Evolutionary conservation across 73 alveolate species (phyloP), one percentile per base, ranked within the genome.

Genomic region (Urostyla sp.): DNA sequence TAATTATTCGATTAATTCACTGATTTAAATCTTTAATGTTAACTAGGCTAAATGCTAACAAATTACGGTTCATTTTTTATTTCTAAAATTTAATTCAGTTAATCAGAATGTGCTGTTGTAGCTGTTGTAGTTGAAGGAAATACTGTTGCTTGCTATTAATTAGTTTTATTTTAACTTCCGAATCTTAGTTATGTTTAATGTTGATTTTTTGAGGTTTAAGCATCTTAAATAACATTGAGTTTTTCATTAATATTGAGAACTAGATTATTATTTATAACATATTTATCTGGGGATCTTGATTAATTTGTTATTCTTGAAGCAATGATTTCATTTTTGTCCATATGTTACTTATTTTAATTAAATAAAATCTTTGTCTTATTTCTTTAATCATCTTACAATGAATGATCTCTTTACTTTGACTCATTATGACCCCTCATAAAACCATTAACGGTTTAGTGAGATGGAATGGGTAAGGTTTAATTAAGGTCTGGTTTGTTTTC

Each of bases 41-140:
- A 8, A 21, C 61, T 8, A 43, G 61, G 28, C 44, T 5, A 36
- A 5, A 35, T 40, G 4, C 44, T n/a, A n/a, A n/a, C 50, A n/a
- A 38, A 43, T 20, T 43, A 34, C 0, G 79, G 60, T 24, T 63
- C 79, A 63, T 37, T 43, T 18, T 35, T 37, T 4, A 11, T 63
- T 10, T 50, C 60, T 43, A 43, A 46, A 7, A 43, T 69, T 45
- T 69, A 31, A 16, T 69, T 34, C 27, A 7, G 23, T 16, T 69
- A 10, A 20, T 69, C 83, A 13, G 83, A 69, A 49, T 69, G 44
- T 13, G 83, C 83, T 46, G 83, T 69, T 5, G 83, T 69, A 1
- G 83, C 83, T 13, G 83, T 69, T 5, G 83, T 69, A 1, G 83
- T 69, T 24, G 83, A 69, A 8, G 83, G 83, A 37, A 69, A 69